These are phyloP conservation scores for Balakata baccata DNA, from an alignment of 345 rosid genomes.

Conservation along the genomic window DNA sequence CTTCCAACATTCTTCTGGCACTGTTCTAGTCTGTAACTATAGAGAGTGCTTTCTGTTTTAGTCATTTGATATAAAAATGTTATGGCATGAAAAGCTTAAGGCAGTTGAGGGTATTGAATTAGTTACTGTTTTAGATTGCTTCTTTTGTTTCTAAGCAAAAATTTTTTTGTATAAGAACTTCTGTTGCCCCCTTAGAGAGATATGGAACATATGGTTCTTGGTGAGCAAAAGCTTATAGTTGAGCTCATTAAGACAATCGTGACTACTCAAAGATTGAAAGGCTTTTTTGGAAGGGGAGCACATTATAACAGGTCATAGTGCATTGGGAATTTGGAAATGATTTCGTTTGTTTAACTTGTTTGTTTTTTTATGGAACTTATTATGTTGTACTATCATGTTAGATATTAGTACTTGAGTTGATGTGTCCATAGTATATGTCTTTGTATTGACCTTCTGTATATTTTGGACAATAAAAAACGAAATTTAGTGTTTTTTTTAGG, in stretches of 20 bases:
- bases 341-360: too few species aligned
- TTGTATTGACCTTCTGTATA: background rate
- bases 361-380: too few species aligned
- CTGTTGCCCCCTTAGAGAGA: slow-evolving; percentile 73
- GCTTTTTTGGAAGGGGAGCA: slow-evolving; percentile 86
- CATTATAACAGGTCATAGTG: too few species aligned
- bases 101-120: background rate
- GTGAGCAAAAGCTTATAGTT: slow-evolving; percentile 51
- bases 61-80: background rate
- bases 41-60: background rate
- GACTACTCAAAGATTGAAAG: slow-evolving; percentile 52
- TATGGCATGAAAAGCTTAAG: background rate
- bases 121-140: background rate
- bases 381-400: too few species aligned
- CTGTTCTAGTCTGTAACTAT: background rate
- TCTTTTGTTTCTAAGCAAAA: slow-evolving; percentile 8
- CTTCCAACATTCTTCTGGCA: too few species aligned
- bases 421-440: too few species aligned
- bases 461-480: background rate
- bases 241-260: slow-evolving; percentile 55
- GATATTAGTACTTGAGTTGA: too few species aligned
- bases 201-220: slow-evolving; percentile 69
- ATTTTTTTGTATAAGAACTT: slow-evolving; percentile 45
- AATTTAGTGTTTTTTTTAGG: background rate
- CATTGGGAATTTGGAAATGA: too few species aligned